phyloP scores from a whole-genome alignment of 805 yeast species.

The Cyberlindnera misumaiensis region DNA sequence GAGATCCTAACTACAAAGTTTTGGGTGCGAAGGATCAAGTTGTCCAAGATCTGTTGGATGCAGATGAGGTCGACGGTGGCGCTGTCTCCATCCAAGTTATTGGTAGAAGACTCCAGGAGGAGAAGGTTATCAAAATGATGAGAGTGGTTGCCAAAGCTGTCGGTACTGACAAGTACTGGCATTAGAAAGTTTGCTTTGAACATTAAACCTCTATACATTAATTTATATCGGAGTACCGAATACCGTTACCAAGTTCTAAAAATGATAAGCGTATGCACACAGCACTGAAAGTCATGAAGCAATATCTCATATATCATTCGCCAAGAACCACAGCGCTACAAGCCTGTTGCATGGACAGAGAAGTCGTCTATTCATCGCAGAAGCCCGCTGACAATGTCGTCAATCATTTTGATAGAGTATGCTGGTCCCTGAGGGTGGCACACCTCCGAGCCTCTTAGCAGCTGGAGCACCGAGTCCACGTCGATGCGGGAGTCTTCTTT shows the following conservation, averaged over 20 bases:
- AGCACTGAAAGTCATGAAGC: no score
- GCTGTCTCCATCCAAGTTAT: constrained; percentile 63
- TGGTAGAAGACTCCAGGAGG: constrained; percentile 55
- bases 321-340: no score
- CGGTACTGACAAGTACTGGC: constrained; percentile 22
- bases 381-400: constrained; percentile 22
- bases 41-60: constrained; percentile 41
- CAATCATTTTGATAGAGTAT: constrained; percentile 40
- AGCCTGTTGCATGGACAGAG: no score
- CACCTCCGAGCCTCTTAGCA: constrained; percentile 57
- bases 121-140: constrained; percentile 47
- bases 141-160: constrained; percentile 26
- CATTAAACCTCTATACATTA: neutral
- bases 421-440: constrained; percentile 83
- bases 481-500: constrained; percentile 42
- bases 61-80: constrained; percentile 48
- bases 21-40: constrained; percentile 36
- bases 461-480: constrained; percentile 49
- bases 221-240: no score
- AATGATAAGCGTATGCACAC: neutral
- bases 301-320: no score
- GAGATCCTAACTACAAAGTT: constrained; percentile 27
- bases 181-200: neutral
- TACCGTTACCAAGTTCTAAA: neutral
- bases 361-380: neutral